Evolutionary conservation across 257 asterid genomes (phyloP), one percentile per base, ranked within the genome.

Genomic region (Gentiana macrophylla): DNA sequence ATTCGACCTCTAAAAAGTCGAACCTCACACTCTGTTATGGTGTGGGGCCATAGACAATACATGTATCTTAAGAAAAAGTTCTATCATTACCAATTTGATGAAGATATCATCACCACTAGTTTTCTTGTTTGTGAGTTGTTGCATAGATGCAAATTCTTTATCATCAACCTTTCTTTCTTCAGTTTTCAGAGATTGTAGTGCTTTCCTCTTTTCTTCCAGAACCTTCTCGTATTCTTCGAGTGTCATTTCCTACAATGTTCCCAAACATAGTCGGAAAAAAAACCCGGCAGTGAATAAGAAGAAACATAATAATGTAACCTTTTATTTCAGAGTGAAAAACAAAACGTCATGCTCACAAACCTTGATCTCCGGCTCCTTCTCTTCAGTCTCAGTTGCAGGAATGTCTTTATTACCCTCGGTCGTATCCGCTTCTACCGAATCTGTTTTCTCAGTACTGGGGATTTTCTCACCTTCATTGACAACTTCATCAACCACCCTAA

Each of bases 181-280:
- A 60, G 89, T 64, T 67, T 80, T 86, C 50, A 71, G 81, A 50
- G 76, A 71, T 64, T 67, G 89, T 67, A 84, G 65, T 24, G 24
- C 24, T 24, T 24, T 24, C 24, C 24, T 24, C 24, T 24, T 24
- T 24, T 24, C 24, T 24, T 84, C 95, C 56, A 76, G 74, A 67
- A 81, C 59, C 79, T 82, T 90, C 75, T 84, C 95, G 51, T 86
- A 90, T 74, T 90, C 98, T 67, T 82, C 96, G 65, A 90, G 83
- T 8, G 98, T 90, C 96, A 90, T 90, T 72, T 84, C 96, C 98
- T 90, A 69, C 67, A 55, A 24, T 24, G 24, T 24, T 24, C 24
- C 24, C 24, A 24, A 24, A 24, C 24, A 24, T 24, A 24, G 24
- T 24, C 24, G 24, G 24, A 24, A 24, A 24, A 24, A 24, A 24